A percentile compares a stretch with the other conserved stretches of the same genome.
These are phyloP conservation scores for Hemerocallis citrina DNA, from an alignment of 106 monocot genomes.

Conservation along the genomic window DNA sequence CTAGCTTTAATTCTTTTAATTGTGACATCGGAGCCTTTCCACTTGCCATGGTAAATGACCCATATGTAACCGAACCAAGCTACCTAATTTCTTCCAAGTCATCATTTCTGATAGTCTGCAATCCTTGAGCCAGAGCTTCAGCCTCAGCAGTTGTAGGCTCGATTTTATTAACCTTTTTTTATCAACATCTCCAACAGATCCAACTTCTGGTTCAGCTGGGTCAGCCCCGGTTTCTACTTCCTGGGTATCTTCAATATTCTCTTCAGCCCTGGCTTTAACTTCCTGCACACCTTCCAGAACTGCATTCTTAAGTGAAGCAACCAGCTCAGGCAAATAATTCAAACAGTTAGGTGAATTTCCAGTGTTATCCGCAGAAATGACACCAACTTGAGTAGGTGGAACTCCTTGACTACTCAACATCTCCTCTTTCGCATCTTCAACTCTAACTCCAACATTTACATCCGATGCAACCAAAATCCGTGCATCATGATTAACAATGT, in stretches of 20 bases:
- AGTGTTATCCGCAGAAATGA: constrained; percentile 5
- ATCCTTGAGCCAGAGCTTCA: constrained; percentile 67
- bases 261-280: constrained; percentile 15
- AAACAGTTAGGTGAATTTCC: constrained; percentile 11
- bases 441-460: background rate
- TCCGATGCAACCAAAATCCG: background rate
- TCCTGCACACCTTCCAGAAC: constrained; percentile 36
- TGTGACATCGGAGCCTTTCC: constrained; percentile 85
- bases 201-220: constrained; percentile 24
- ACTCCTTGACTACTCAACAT: background rate
- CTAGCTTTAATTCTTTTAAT: constrained; percentile 90
- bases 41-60: constrained; percentile 75
- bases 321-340: constrained; percentile 27
- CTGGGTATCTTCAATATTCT: constrained; percentile 6
- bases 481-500: constrained; percentile 8
- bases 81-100: constrained; percentile 78
- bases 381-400: background rate
- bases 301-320: constrained; percentile 38
- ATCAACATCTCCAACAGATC: constrained; percentile 27
- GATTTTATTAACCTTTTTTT: constrained; percentile 29
- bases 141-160: constrained; percentile 61
- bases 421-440: background rate
- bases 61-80: constrained; percentile 78
- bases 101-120: constrained; percentile 77
- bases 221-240: constrained; percentile 27